Evolutionary conservation across 1,284 basidiomycete genomes (phyloP), one percentile per base, ranked within the genome.

Genomic region (Anthracocystis panici-leucophaei): DNA sequence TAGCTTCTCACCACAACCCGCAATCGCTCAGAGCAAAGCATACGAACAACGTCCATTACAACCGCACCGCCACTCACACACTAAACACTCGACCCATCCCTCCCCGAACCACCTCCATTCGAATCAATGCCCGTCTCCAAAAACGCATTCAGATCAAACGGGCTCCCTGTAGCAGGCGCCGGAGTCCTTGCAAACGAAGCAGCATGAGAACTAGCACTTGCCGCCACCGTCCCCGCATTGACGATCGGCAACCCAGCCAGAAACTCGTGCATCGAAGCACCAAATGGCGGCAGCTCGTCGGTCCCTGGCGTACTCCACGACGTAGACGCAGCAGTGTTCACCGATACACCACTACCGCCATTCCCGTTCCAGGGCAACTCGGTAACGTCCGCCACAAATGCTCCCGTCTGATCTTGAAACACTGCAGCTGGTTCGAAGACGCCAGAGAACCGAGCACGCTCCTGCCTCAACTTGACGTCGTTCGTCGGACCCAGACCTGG

Each of bases 91-190:
- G 35, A 16, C 35, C 35, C 35, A 38, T 38, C 35, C 35, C 35
- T 38, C 35, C 35, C 35, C 35, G 14, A 14, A 14, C 35, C 35
- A 38, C 35, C 35, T 3, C 35, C 35, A 16, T 38, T 38, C 14
- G 69, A 29, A 27, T 57, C 59, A 29, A 69, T 65, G 23, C 65
- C 65, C 23, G 65, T 62, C 10, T 74, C 65, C 16, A 74, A 40
- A 42, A 74, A 74, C 5, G 71, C 71, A 40, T 74, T 74, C 31
- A 74, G 31, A 42, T 74, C 71, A 25, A 74, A 74, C 16, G 71
- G 71, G 12, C 57, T 65, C 1, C 29, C 54, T 9, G 46, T 60
- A 7, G 53, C 23, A 1, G 35, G 57, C 8, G 61, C 62, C 5
- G 67, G 62, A 20, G 70, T 73, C 61, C 63, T 67, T 21, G 27